phyloP scores from a whole-genome alignment of 495 filamentous ascomycete genomes.

The Aspergillus carlsbadensis region DNA sequence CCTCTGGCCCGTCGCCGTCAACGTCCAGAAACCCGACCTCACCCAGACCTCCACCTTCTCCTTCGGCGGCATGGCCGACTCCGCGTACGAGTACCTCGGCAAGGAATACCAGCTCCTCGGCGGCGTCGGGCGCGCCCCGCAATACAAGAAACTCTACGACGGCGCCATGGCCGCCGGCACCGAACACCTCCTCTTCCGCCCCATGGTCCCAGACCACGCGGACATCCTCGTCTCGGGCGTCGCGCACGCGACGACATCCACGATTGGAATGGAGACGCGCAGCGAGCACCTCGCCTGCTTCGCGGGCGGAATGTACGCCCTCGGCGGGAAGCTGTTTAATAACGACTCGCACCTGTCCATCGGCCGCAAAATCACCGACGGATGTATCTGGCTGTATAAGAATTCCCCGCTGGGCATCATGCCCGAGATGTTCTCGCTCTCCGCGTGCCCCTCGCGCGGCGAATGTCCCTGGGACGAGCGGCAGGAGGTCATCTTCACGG shows the following conservation, averaged over 20 bases:
- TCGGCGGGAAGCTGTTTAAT: conserved; percentile 71
- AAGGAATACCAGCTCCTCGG: conserved; percentile 37
- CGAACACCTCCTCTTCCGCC: conserved; percentile 44
- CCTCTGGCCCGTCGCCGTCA: conserved; percentile 32
- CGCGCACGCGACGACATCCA: conserved; percentile 18
- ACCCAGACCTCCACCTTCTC: conserved; percentile 21
- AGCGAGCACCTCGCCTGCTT: conserved; percentile 73
- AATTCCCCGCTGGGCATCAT: conserved; percentile 40
- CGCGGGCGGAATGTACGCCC: conserved; percentile 80
- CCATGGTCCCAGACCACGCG: conserved; percentile 35
- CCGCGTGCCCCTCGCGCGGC: conserved; percentile 32
- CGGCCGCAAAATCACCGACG: conserved; percentile 71
- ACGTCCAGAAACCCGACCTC: conserved; percentile 18
- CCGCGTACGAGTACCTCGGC: conserved; percentile 33
- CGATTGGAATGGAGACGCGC: conserved; percentile 17
- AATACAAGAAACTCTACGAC: conserved; percentile 46
- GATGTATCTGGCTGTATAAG: conserved; percentile 78
- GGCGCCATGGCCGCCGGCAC: conserved; percentile 30
- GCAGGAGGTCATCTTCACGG: conserved; percentile 36
- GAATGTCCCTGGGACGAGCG: conserved; percentile 39
- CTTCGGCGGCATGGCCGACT: conserved; percentile 32
- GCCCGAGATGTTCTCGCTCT: conserved; percentile 40
- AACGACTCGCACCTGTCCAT: conserved; percentile 65
- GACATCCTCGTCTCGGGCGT: conserved; percentile 43
- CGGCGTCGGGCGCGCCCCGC: conserved; percentile 24